Evolutionary conservation across 345 rosid species (phyloP), one percentile per base, ranked within the genome.

Genomic region (Draba incana): DNA sequence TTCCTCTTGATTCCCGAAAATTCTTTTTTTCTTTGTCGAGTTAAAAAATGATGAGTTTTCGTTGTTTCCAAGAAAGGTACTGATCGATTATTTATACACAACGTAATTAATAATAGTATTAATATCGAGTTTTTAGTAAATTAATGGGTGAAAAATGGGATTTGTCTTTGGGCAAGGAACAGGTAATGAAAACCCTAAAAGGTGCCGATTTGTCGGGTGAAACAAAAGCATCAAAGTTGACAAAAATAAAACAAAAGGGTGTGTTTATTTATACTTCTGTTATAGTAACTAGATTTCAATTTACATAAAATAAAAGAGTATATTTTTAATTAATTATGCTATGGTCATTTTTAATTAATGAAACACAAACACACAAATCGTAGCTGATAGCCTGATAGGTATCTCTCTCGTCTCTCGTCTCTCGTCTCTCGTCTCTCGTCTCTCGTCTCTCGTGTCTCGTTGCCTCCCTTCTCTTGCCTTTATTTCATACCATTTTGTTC

Each of bases 201-300:
- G 63, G 78, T 75, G 78, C 70, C 48, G 49, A 68, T 68, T 68
- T 75, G 78, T 75, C 78, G 78, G 78, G 66, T 75, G 78, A 75
- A 68, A 75, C 78, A 75, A 75, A 75, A 75, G 70, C 78, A 75
- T 75, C 74, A 75, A 75, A 75, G 75, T 69, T 75, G 65, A 62
- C 75, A 75, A 75, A 75, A 75, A 39, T 68, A 47, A 61, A 75
- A 75, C 78, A 75, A 56, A 68, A 48, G 70, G 74, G 64, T 75
- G 78, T 75, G 74, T 50, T 75, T 75, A 62, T 75, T 75, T 62
- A 75, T 62, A 75, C 70, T 52, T 46, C 27, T 74, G 78, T 74
- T 74, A 71, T 51, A 51, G 8, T 6, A 35, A 35, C 39, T 37
- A 62, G 13, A 25, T 15, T 45, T 35, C 39, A 49, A 16, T 9